Evolutionary conservation across 257 asterid genomes (phyloP), one percentile per base, ranked within the genome.

Genomic region (Echium plantagineum): DNA sequence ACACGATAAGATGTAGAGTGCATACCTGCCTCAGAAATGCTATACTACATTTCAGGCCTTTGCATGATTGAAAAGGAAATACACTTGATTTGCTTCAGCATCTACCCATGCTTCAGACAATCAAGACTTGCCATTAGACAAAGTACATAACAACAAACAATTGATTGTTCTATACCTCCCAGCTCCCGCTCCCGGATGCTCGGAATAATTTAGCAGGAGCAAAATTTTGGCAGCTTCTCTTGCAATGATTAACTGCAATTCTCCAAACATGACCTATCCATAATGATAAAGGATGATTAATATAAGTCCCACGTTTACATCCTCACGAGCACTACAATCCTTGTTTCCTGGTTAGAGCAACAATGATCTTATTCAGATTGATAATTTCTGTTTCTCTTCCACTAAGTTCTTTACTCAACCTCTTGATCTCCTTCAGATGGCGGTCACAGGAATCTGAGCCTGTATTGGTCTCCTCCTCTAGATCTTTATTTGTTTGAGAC

Each of bases 261-360:
- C 47, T 28, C 32, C 32, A 42, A 10, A 10, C 15, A 42, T 42
- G 49, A 42, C 49, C 49, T 4, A 1, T 42, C 49, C 17, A 42
- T 42, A 10, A 13, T 42, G 49, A 2, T n/a, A 4, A 42, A 3
- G 5, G 1, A 15, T 56, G 9, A 22, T 56, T 56, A 20, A 10
- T 15, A 56, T 21, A 56, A 10, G n/a, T 56, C 42, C 38, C 32
- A 7, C 24, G 8, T 19, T 3, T 19, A 18, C 26, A 52, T 61
- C 63, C 31, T n/a, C 55, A 28, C 28, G 5, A 1, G 46, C 53
- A 1, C 81, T 72, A 90, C 24, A 91, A 87, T 24, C 93, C 89
- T 68, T 91, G 96, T 76, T 88, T 91, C 73, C 96, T 76, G 54
- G 85, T 68, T 58, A 91, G 87, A 15, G 89, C 83, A 67, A 84